Conservation (phyloP, 192 early-diverging fungal genomes). For the Gaertneriomyces sp. region DNA sequence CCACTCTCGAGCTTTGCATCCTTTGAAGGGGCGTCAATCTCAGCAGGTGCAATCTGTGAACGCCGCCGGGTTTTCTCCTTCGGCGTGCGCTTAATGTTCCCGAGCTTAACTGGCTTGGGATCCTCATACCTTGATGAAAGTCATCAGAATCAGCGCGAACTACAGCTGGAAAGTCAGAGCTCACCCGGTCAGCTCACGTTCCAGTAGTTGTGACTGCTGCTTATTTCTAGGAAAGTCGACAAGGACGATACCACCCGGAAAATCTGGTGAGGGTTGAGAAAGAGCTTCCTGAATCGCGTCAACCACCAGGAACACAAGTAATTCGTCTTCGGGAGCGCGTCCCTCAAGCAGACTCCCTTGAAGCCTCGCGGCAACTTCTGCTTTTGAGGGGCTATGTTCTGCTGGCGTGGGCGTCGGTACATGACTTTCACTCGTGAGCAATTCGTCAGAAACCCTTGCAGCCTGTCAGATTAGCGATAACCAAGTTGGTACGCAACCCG, state of each 20-base stretch:
- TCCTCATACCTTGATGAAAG: slow-evolving; percentile 50
- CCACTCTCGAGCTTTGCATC: slow-evolving; percentile 28
- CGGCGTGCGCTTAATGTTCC: slow-evolving; percentile 48
- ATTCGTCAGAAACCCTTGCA: too few species aligned
- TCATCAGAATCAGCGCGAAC: not conserved
- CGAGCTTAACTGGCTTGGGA: slow-evolving; percentile 56
- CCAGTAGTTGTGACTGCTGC: slow-evolving; percentile 52
- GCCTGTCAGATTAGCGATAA: not conserved
- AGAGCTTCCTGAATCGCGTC: slow-evolving; percentile 42
- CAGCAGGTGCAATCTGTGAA: slow-evolving; percentile 41
- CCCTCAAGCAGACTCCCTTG: slow-evolving; percentile 51
- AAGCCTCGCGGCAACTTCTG: slow-evolving; percentile 43
- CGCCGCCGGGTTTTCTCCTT: slow-evolving; percentile 20
- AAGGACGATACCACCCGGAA: slow-evolving; percentile 47
- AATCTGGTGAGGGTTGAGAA: slow-evolving; percentile 17
- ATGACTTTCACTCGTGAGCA: too few species aligned
- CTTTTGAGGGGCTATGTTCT: slow-evolving; percentile 6
- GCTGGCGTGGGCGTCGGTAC: too few species aligned
- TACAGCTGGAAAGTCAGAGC: not conserved
- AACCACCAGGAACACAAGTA: slow-evolving; percentile 49
- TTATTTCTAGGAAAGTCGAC: slow-evolving; percentile 54
- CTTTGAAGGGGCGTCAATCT: slow-evolving; percentile 21
- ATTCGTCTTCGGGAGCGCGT: slow-evolving; percentile 39
- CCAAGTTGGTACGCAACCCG: slow-evolving; percentile 7
- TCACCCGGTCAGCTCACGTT: slow-evolving; percentile 57